phyloP scores from a whole-genome alignment of 2,329 filamentous ascomycete genomes.

The Cercospora citrullina region DNA sequence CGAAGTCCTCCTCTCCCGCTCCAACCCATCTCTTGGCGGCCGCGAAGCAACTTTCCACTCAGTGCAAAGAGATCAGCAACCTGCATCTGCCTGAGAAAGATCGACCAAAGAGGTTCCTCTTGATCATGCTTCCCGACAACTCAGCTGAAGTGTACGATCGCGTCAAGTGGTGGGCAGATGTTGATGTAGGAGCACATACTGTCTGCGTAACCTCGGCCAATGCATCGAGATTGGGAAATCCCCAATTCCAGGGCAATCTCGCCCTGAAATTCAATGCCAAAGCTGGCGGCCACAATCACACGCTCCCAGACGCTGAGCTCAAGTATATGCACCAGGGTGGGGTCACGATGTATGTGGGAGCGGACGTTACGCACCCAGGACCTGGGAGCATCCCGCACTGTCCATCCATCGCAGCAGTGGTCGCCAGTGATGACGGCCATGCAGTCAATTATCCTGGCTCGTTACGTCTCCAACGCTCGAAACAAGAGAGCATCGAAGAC shows the following conservation, averaged over 20 bases:
- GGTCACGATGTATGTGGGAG: slow-evolving; percentile 41
- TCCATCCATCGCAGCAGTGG: slow-evolving; percentile 22
- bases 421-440: slow-evolving; percentile 14
- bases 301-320: not conserved
- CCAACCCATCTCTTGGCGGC: not conserved
- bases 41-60: not conserved
- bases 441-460: slow-evolving; percentile 39
- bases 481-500: slow-evolving; percentile 35
- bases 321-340: not conserved
- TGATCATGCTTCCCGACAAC: slow-evolving; percentile 4
- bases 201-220: slow-evolving; percentile 8
- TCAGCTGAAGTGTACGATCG: not conserved
- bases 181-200: slow-evolving; percentile 1
- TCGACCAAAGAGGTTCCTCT: not conserved
- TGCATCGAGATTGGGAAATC: not conserved
- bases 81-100: not conserved
- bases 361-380: slow-evolving; percentile 46
- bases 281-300: slow-evolving; percentile 20
- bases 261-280: slow-evolving; percentile 28
- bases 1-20: not conserved
- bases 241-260: slow-evolving; percentile 14
- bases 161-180: slow-evolving; percentile 15
- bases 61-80: not conserved
- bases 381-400: slow-evolving; percentile 16
- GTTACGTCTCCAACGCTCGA: slow-evolving; percentile 38